Base-by-base conservation (phyloP, 306 rosid species). In the Erythrophleum fordii region DNA sequence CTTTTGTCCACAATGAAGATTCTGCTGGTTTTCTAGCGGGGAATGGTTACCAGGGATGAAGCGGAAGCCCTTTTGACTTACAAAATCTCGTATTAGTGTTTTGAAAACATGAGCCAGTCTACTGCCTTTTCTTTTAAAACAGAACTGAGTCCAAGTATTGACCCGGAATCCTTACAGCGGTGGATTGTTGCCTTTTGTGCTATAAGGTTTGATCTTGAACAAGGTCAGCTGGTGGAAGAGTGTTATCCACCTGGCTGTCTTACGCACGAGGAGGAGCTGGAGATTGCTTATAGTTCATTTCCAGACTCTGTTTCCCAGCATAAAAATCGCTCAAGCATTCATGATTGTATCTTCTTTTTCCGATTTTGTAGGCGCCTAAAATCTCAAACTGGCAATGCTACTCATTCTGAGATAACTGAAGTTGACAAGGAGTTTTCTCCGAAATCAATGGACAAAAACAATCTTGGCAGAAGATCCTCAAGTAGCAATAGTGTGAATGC, bases 151-250 rank as follows among this genome's bases (percentile, higher is more conserved):
- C 90, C 88, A 25, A 87, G 83, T 86, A 90, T 92, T 80, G 92
- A 90, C 77, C 93, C 91, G 68, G 91, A 88, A 75, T 87, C 93
- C 59, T 83, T 94, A 55, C 87, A 73, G 73, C 82, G 76, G 82
- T 92, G 97, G 98, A 86, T 88, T 77, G 82, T 90, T 82, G 96
- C 98, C 51, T 91, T 94, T 79, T 94, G 97, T 79, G 85, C 83
- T 39, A 91, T 92, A 58, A 83, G 98, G 79, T 94, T 94, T 80
- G 98, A 94, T 91, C 98, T 94, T 42, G 92, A 94, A 45, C 97
- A 92, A 70, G 97, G 98, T 11, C 98, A 94, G 86, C 89, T 94
- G n/a, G 91, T 94, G 18, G 98, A 94, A 88, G 97, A 94, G 90
- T 92, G 97, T 88, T 94, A 87, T 55, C 98, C 98, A 14, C 89